phyloP scores from a whole-genome alignment of 192 early-diverging fungal species.

The Coemansia sp. region DNA sequence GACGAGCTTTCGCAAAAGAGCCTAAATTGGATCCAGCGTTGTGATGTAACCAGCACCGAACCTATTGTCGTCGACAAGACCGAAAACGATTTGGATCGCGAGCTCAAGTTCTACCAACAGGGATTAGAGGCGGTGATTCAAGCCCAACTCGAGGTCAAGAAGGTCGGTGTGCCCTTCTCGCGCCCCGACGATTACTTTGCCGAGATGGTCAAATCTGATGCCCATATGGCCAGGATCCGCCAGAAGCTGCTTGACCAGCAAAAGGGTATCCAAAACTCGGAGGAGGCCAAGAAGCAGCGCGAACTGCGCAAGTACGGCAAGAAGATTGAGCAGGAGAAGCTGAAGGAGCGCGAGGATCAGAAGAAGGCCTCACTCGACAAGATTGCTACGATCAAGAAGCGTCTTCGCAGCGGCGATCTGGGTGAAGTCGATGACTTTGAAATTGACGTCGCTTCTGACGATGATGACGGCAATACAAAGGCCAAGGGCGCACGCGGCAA shows the following conservation, averaged over 20 bases:
- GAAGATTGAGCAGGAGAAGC: slow-evolving; percentile 93
- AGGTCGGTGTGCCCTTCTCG: slow-evolving; percentile 70
- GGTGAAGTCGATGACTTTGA: slow-evolving; percentile 52
- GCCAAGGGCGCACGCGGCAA: slow-evolving; percentile 13
- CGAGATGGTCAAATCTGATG: slow-evolving; percentile 97
- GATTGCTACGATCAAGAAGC: slow-evolving; percentile 87
- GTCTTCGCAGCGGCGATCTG: slow-evolving; percentile 58
- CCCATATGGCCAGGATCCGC: slow-evolving; percentile 90
- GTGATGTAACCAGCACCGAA: slow-evolving; percentile 58
- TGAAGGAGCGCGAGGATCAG: slow-evolving; percentile 80
- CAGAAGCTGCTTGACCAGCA: slow-evolving; percentile 84
- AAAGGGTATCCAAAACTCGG: slow-evolving; percentile 74
- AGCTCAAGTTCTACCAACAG: slow-evolving; percentile 92
- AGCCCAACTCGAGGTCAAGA: slow-evolving; percentile 63
- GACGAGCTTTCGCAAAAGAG: slow-evolving; percentile 64
- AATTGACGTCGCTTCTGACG: slow-evolving; percentile 43
- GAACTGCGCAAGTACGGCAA: slow-evolving; percentile 97
- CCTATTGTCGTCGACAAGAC: slow-evolving; percentile 62
- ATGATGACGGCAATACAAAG: slow-evolving; percentile 15
- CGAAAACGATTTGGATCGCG: slow-evolving; percentile 89
- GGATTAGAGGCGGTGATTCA: slow-evolving; percentile 74
- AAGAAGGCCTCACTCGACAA: slow-evolving; percentile 91
- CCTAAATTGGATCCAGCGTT: slow-evolving; percentile 72
- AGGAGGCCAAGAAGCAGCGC: slow-evolving; percentile 83
- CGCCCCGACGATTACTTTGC: slow-evolving; percentile 97